These are phyloP conservation scores for Pontederia crassipes DNA, from an alignment of 176 grass and related monocot species.

Conservation along the genomic window DNA sequence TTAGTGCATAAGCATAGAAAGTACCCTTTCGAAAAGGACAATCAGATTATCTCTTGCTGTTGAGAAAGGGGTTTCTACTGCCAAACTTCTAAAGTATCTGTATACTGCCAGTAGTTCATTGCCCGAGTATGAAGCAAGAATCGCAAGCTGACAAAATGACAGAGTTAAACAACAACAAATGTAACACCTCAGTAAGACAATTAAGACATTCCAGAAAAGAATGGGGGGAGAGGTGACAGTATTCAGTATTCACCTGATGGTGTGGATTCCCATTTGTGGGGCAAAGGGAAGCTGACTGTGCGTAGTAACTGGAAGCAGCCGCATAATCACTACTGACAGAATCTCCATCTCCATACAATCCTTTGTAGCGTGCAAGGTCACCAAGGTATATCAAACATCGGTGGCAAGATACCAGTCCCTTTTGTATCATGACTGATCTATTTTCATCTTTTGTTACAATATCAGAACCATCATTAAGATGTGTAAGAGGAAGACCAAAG, in stretches of 20 bases:
- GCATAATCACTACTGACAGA: constrained; percentile 54
- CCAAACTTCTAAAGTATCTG: constrained; percentile 86
- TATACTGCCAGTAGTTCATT: constrained; percentile 68
- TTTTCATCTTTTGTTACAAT: constrained; percentile 42
- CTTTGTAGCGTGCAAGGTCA: constrained; percentile 91
- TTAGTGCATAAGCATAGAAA: not conserved
- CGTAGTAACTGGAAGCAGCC: constrained; percentile 78
- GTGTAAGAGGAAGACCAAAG: constrained; percentile 55
- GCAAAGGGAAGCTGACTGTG: constrained; percentile 60
- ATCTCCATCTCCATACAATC: constrained; percentile 70
- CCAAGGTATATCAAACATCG: constrained; percentile 90
- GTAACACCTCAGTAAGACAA: not conserved
- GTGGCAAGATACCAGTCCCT: constrained; percentile 73
- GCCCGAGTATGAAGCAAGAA: constrained; percentile 57
- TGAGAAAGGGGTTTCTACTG: constrained; percentile 60
- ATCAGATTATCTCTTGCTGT: constrained; percentile 83
- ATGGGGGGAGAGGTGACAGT: too few relatives aligned
- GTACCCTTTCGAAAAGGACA: constrained; percentile 85
- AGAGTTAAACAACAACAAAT: constrained; percentile 2
- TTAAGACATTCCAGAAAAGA: not conserved
- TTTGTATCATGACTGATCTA: constrained; percentile 47
- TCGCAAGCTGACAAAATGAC: constrained; percentile 43
- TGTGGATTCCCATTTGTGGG: constrained; percentile 83
- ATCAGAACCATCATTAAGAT: constrained; percentile 48
- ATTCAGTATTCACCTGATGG: constrained; percentile 51